phyloP scores from a whole-genome alignment of 2,329 filamentous ascomycete species.

The Rasamsonia emersonii region DNA sequence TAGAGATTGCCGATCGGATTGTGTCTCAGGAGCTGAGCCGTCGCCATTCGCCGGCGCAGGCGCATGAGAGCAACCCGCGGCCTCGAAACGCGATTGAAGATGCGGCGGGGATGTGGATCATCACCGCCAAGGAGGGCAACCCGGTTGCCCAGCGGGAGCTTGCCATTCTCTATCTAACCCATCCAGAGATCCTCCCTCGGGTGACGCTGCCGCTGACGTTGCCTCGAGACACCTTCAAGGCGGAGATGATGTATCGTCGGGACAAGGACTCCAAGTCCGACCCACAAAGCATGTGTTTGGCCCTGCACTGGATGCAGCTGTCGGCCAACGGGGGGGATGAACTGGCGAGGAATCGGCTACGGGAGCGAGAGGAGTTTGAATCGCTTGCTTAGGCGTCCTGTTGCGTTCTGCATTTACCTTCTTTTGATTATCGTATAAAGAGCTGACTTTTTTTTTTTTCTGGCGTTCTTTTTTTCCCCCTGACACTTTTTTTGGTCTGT shows the following conservation, averaged over 20 bases:
- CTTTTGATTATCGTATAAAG: too few species aligned
- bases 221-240: slow-evolving; percentile 83
- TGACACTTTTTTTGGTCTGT: too few species aligned
- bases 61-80: slow-evolving; percentile 21
- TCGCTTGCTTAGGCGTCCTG: slow-evolving; percentile 49
- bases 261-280: slow-evolving; percentile 62
- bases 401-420: too few species aligned
- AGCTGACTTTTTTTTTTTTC: too few species aligned
- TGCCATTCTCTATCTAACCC: slow-evolving; percentile 84
- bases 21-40: slow-evolving; percentile 47
- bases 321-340: slow-evolving; percentile 79
- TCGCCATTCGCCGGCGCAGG: slow-evolving; percentile 23
- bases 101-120: slow-evolving; percentile 81
- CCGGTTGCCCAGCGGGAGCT: slow-evolving; percentile 85
- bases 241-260: slow-evolving; percentile 64
- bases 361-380: slow-evolving; percentile 59
- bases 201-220: slow-evolving; percentile 77
- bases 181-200: slow-evolving; percentile 72
- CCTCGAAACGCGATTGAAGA: slow-evolving; percentile 48
- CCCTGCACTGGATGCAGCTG: slow-evolving; percentile 94
- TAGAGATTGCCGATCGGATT: slow-evolving; percentile 63
- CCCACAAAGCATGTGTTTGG: slow-evolving; percentile 83
- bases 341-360: slow-evolving; percentile 71
- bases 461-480: too few species aligned
- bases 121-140: slow-evolving; percentile 87